Conservation (phyloP, 345 rosid genomes). For the Schrenkiella parvula region DNA sequence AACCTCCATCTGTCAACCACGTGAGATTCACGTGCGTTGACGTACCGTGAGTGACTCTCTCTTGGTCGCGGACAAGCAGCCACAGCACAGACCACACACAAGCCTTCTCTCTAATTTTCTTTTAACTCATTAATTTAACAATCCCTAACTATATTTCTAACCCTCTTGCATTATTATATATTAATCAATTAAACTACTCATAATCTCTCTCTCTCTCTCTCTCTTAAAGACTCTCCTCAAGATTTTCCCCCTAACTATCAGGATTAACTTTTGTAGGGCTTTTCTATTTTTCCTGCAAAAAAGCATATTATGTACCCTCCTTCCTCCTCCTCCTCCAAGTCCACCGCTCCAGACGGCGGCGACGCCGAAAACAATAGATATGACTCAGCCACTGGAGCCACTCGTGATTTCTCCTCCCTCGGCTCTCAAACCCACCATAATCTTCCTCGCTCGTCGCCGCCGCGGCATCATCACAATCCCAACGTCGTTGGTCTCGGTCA, state of each 20-base stretch:
- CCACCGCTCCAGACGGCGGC: constrained; percentile 16
- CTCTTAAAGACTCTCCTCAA: neutral
- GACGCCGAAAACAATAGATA: neutral
- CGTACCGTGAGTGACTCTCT: constrained; percentile 25
- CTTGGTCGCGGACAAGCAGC: constrained; percentile 10
- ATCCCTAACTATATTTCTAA: constrained; percentile 20
- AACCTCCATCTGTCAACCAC: constrained; percentile 15
- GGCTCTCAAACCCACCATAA: constrained; percentile 21
- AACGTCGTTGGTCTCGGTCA: constrained; percentile 44
- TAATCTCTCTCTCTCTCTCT: neutral
- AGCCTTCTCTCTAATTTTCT: constrained; percentile 11
- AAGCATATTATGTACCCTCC: constrained; percentile 26
- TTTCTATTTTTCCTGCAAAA: neutral
- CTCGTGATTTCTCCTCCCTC: constrained; percentile 34
- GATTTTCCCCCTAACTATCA: neutral
- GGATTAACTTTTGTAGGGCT: constrained; percentile 19
- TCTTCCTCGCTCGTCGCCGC: neutral
- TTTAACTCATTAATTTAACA: neutral
- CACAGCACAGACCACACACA: constrained; percentile 16
- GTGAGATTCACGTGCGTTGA: constrained; percentile 34
- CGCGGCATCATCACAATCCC: neutral
- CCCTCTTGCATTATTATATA: constrained; percentile 22
- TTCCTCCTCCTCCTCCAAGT: constrained; percentile 20
- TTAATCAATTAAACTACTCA: constrained; percentile 4
- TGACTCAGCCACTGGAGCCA: constrained; percentile 11